A percentile compares a stretch with the other conserved stretches of the same genome.
phyloP scores from a whole-genome alignment of 345 rosid species.

The Syzygium jambos region DNA sequence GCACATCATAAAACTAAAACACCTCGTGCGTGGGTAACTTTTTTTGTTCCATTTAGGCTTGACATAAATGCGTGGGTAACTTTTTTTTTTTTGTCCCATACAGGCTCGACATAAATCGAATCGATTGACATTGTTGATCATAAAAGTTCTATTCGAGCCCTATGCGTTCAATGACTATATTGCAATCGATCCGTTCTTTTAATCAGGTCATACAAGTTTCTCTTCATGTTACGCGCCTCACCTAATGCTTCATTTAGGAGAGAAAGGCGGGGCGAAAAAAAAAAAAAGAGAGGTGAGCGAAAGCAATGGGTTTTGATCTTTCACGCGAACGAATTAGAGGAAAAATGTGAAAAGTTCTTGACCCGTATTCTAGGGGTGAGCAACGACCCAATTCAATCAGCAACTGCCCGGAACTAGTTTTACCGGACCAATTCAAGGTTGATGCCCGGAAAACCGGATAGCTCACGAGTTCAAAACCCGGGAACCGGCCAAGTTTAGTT shows the following conservation, averaged over 20 bases:
- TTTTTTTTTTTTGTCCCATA: not conserved
- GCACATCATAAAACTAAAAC: not conserved
- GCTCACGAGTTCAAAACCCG: not conserved
- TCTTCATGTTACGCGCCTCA: not conserved
- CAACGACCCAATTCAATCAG: not conserved
- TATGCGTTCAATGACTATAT: too few relatives aligned
- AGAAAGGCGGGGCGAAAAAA: not conserved
- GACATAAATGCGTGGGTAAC: not conserved
- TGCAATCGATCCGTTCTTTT: not conserved
- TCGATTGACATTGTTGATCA: not conserved
- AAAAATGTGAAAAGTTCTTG: not conserved
- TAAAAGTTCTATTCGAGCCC: not conserved
- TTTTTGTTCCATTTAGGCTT: not conserved
- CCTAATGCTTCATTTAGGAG: not conserved
- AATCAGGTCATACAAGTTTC: not conserved
- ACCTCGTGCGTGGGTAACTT: not conserved
- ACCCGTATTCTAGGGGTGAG: not conserved
- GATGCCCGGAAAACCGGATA: not conserved
- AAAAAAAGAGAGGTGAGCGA: not conserved
- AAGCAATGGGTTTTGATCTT: not conserved
- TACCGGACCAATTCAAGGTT: not conserved
- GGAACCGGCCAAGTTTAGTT: not conserved
- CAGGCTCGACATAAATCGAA: not conserved
- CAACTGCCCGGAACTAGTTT: not conserved
- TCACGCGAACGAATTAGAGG: not conserved